Evolutionary conservation across 805 yeast species (phyloP).

Genomic region (Metschnikowia orientalis): DNA sequence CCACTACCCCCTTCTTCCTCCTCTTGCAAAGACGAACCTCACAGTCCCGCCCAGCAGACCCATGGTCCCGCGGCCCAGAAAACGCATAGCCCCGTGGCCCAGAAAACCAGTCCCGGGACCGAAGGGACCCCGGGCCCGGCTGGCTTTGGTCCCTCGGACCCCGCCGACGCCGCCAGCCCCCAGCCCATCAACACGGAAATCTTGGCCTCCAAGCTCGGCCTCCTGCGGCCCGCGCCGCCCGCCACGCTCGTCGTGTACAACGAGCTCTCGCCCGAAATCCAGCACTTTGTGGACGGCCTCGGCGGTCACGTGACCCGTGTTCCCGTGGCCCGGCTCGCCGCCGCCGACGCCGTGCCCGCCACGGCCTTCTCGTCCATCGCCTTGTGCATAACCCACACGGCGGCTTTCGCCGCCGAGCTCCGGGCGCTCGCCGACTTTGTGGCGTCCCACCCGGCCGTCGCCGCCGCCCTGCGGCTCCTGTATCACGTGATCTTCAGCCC

Average conservation of each 20-base stretch:
- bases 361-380: no score
- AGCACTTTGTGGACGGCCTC: neutral
- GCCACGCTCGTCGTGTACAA: conserved; percentile 2
- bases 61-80: no score
- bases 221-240: neutral
- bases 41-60: no score
- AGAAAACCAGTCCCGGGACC: no score
- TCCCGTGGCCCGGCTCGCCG: neutral
- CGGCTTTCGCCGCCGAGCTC: neutral
- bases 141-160: no score
- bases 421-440: neutral
- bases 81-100: no score
- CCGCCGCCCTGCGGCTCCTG: conserved; percentile 2
- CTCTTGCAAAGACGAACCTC: no score
- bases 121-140: no score
- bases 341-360: no score
- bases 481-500: conserved; percentile 36
- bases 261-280: neutral
- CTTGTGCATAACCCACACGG: conserved; percentile 5
- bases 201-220: conserved; percentile 1
- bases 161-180: neutral
- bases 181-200: conserved; percentile 1
- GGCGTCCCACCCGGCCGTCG: neutral
- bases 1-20: no score
- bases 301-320: neutral